These are phyloP conservation scores for Citrus unshiu DNA, from an alignment of 345 rosid genomes.

Conservation along the genomic window DNA sequence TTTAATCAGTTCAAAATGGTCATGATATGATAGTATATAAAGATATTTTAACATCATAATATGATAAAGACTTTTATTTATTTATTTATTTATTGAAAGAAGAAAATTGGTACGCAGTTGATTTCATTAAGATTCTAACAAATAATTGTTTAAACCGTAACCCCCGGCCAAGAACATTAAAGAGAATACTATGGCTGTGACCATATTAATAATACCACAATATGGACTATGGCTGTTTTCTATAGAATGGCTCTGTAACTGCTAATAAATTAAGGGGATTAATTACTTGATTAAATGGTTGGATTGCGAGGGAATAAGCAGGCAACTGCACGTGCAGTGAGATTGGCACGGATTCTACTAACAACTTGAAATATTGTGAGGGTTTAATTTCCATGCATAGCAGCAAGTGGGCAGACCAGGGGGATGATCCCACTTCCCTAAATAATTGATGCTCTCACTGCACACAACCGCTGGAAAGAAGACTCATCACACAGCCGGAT, in stretches of 20 bases:
- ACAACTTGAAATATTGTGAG: not conserved
- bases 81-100: too few relatives aligned
- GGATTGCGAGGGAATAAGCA: conserved; percentile 15
- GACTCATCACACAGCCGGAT: not conserved
- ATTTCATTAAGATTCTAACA: not conserved
- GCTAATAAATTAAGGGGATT: not conserved
- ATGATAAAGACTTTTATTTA: too few relatives aligned
- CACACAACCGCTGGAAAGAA: not conserved
- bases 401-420: conserved; percentile 25
- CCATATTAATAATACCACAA: too few relatives aligned
- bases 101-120: not conserved
- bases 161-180: not conserved
- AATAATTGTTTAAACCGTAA: not conserved
- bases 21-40: too few relatives aligned
- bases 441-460: not conserved
- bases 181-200: not conserved
- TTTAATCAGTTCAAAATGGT: too few relatives aligned
- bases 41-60: too few relatives aligned
- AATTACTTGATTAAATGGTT: not conserved
- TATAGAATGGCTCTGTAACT: not conserved
- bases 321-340: conserved; percentile 25
- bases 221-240: not conserved
- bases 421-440: not conserved
- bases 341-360: not conserved
- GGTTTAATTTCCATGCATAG: not conserved